These are phyloP conservation scores for Phytopythium boreale DNA, from an alignment of 352 stramenopile genomes.

Conservation along the genomic window DNA sequence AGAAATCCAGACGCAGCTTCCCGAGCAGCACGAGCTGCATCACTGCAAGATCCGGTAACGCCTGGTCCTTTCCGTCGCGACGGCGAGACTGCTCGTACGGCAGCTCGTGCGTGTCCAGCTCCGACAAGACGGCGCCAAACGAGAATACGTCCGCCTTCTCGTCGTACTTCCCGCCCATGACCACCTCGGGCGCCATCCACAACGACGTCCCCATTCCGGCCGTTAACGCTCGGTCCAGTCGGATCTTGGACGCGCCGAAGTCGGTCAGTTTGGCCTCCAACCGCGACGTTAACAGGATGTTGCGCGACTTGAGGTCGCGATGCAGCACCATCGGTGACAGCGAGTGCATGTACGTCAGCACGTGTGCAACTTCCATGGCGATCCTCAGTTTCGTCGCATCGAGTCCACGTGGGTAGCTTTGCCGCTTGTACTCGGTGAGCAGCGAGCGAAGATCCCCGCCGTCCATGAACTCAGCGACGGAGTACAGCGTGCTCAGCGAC, in stretches of 20 bases:
- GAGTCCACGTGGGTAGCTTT: conserved; percentile 18
- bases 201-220: conserved; percentile 27
- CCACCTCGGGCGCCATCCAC: conserved; percentile 25
- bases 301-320: conserved; percentile 65
- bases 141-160: conserved; percentile 40
- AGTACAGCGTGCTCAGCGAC: conserved; percentile 36
- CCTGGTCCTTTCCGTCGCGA: conserved; percentile 10
- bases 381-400: conserved; percentile 33
- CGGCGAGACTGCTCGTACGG: conserved; percentile 21
- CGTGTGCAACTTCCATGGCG: conserved; percentile 37
- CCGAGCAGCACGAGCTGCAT: conserved; percentile 47
- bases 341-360: conserved; percentile 48
- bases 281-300: conserved; percentile 42
- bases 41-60: conserved; percentile 38
- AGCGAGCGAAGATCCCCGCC: conserved; percentile 34
- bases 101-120: conserved; percentile 41
- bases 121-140: conserved; percentile 39
- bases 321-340: conserved; percentile 35
- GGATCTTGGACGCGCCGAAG: conserved; percentile 36
- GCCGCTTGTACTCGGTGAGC: conserved; percentile 17
- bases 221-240: conserved; percentile 24
- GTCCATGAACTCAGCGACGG: conserved; percentile 45
- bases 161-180: conserved; percentile 28
- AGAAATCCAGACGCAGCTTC: conserved; percentile 37
- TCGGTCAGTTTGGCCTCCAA: conserved; percentile 45